Evolutionary conservation across 306 rosid genomes (phyloP).

Genomic region (Lablab purpureus): DNA sequence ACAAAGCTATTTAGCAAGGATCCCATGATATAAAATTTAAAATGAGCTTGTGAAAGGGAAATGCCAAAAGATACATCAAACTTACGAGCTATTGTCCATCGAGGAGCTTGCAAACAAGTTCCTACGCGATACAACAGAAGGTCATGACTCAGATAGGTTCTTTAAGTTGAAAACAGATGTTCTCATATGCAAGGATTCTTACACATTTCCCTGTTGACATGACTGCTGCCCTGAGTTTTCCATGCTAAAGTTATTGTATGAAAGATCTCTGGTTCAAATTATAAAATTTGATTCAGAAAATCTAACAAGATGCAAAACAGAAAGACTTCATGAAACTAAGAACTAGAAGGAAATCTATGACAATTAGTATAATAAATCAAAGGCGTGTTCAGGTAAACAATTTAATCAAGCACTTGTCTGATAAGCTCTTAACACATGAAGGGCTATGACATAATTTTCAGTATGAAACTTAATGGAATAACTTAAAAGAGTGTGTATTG

Average conservation of each 20-base stretch:
- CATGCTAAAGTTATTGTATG: conserved; percentile 65
- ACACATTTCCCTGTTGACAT: conserved; percentile 56
- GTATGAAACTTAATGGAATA: too few species aligned
- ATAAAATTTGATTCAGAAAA: conserved; percentile 41
- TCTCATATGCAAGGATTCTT: conserved; percentile 48
- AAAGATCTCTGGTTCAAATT: conserved; percentile 66
- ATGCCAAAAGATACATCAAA: not conserved
- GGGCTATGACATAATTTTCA: too few species aligned
- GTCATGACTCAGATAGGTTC: conserved; percentile 12
- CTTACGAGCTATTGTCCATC: conserved; percentile 46
- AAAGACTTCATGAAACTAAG: not conserved
- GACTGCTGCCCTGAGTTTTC: conserved; percentile 14
- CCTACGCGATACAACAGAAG: conserved; percentile 33
- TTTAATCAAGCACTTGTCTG: too few species aligned
- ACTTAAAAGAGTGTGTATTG: too few species aligned
- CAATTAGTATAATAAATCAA: too few species aligned
- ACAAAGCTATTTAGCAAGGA: conserved; percentile 29
- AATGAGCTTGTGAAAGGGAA: not conserved
- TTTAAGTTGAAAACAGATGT: not conserved
- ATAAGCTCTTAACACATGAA: too few species aligned
- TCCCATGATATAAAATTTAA: not conserved
- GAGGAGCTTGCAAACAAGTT: conserved; percentile 52
- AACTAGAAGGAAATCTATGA: conserved; percentile 27
- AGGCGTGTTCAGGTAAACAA: too few species aligned
- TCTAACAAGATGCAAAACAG: too few species aligned